Percentiles rank a stretch among this genome's conserved stretches.
phyloP scores from a whole-genome alignment of 257 asterid genomes.

The Solanum bukasovii region DNA sequence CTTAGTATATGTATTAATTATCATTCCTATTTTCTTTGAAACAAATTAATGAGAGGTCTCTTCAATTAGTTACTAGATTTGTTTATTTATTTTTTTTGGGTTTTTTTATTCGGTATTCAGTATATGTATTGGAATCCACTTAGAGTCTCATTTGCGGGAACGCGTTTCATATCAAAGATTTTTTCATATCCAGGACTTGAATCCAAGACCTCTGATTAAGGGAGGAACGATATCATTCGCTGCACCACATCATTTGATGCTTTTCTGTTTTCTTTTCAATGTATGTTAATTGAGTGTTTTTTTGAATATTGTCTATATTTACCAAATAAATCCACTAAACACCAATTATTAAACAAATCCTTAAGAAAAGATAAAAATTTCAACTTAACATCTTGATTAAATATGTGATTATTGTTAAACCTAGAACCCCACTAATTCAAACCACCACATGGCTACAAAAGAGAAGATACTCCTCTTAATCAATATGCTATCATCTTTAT shows the following conservation, averaged over 20 bases:
- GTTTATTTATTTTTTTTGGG: not conserved
- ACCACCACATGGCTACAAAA: not conserved
- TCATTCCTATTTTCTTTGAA: not conserved
- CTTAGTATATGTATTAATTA: not conserved
- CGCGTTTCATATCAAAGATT: accelerated
- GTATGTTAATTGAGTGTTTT: not conserved
- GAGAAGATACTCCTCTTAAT: not conserved
- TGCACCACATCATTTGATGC: not conserved
- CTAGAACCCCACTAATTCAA: not conserved
- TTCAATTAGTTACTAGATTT: not conserved
- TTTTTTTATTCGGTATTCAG: not conserved
- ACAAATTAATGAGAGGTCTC: not conserved
- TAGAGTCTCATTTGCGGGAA: accelerated
- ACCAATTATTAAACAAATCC: not conserved
- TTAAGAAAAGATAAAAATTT: not conserved
- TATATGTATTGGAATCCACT: accelerated
- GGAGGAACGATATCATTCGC: accelerated
- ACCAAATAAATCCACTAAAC: not conserved
- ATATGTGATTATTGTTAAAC: not conserved
- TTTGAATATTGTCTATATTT: not conserved
- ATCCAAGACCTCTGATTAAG: accelerated
- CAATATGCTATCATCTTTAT: not conserved
- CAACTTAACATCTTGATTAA: not conserved
- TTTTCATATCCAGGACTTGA: not conserved
- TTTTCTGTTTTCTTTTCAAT: not conserved